A percentile compares a stretch with the other conserved stretches of the same genome.
These are phyloP conservation scores for Ambispora gerdemannii DNA, from an alignment of 192 early-diverging fungal species.

Conservation along the genomic window DNA sequence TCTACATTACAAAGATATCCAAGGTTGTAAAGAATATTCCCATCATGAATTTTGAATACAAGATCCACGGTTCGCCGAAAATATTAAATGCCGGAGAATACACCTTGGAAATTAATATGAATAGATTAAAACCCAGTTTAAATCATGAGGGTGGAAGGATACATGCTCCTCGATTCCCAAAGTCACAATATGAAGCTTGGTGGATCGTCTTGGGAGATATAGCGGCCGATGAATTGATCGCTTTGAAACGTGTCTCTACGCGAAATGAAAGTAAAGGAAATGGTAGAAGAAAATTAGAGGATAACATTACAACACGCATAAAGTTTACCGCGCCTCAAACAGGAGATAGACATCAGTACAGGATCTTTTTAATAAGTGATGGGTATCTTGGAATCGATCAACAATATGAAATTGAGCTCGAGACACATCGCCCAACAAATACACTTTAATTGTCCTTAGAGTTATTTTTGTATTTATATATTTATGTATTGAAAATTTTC, in stretches of 20 bases:
- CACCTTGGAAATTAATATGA: constrained; percentile 29
- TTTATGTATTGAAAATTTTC: too few relatives aligned
- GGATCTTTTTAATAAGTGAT: constrained; percentile 68
- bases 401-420: constrained; percentile 48
- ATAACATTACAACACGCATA: constrained; percentile 45
- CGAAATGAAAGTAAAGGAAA: constrained; percentile 46
- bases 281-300: constrained; percentile 9
- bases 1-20: constrained; percentile 39
- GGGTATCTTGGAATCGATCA: constrained; percentile 77
- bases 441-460: too few relatives aligned
- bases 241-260: constrained; percentile 75
- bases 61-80: constrained; percentile 48
- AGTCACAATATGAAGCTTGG: constrained; percentile 92
- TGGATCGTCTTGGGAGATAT: constrained; percentile 80
- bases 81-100: constrained; percentile 40
- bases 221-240: constrained; percentile 63
- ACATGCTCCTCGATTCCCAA: constrained; percentile 84
- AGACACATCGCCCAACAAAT: too few relatives aligned
- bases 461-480: too few relatives aligned
- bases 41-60: constrained; percentile 40
- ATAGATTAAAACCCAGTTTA: constrained; percentile 17
- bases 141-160: constrained; percentile 52
- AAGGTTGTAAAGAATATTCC: constrained; percentile 48
- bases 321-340: constrained; percentile 63
- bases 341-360: constrained; percentile 55